phyloP scores from a whole-genome alignment of 2,329 filamentous ascomycete species.

The Cryoendolithus antarcticus region DNA sequence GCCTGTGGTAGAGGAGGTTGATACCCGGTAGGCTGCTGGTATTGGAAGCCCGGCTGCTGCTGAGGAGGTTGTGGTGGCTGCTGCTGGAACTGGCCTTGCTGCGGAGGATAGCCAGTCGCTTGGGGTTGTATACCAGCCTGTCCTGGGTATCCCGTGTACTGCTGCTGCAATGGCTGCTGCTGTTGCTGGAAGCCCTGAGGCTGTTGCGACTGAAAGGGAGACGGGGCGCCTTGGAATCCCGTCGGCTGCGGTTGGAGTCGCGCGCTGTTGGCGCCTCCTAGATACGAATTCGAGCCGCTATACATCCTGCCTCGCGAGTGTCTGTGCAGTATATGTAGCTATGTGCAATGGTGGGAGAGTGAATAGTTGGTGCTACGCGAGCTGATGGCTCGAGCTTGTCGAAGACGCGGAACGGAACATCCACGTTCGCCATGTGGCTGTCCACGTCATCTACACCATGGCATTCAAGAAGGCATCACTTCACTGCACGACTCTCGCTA shows the following conservation, averaged over 20 bases:
- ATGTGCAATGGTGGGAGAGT: too few species aligned
- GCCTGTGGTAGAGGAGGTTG: conserved; percentile 32
- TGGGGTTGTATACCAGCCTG: conserved; percentile 23
- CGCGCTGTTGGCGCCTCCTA: conserved; percentile 66
- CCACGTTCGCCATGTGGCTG: too few species aligned
- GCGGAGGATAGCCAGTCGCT: conserved; percentile 21
- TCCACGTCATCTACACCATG: too few species aligned
- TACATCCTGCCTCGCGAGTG: too few species aligned
- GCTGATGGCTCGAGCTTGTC: too few species aligned
- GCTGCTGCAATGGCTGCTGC: conserved; percentile 45
- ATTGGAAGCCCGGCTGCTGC: conserved; percentile 20
- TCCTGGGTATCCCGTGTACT: conserved; percentile 54
- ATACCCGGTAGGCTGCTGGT: conserved; percentile 39
- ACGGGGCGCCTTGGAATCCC: conserved; percentile 42
- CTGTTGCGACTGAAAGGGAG: conserved; percentile 42
- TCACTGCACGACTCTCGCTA: too few species aligned
- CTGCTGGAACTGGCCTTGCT: conserved; percentile 24
- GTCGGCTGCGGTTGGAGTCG: conserved; percentile 43
- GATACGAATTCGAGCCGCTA: conserved; percentile 74
- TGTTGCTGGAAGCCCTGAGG: conserved; percentile 38
- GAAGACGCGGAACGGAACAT: too few species aligned
- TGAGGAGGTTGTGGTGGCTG: conserved; percentile 29
- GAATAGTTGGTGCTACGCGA: too few species aligned
- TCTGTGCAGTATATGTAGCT: too few species aligned
- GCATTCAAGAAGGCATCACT: too few species aligned